A percentile compares a stretch with the other conserved stretches of the same genome.
These are phyloP conservation scores for Fraxinus quadrangulata DNA, from an alignment of 257 asterid species.

Conservation along the genomic window DNA sequence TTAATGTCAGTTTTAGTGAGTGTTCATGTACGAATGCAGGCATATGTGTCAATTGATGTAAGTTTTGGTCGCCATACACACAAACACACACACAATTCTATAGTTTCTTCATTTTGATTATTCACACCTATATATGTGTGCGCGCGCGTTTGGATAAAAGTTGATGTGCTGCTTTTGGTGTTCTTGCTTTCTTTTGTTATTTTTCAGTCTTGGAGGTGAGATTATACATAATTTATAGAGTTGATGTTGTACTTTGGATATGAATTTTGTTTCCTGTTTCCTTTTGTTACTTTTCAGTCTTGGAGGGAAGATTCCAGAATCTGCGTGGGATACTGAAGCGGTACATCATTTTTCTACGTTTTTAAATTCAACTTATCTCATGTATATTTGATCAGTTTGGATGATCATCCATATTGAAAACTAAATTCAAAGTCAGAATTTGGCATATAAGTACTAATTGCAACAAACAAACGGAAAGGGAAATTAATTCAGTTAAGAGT, in stretches of 20 bases:
- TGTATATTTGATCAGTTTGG: neutral
- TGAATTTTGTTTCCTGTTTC: neutral
- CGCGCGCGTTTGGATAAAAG: neutral
- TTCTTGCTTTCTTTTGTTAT: neutral
- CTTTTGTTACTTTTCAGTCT: constrained; percentile 49
- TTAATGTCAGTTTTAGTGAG: neutral
- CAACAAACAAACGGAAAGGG: neutral
- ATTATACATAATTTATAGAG: neutral
- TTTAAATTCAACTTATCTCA: neutral
- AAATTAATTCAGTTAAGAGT: neutral
- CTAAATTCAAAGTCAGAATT: neutral
- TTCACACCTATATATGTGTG: too few species aligned
- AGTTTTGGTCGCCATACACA: neutral
- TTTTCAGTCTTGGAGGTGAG: neutral
- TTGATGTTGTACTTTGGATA: neutral
- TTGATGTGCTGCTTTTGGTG: neutral
- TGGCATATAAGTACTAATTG: neutral
- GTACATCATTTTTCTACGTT: constrained; percentile 33
- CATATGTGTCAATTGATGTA: neutral
- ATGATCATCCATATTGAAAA: neutral
- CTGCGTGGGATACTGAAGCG: constrained; percentile 34
- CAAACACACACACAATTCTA: neutral
- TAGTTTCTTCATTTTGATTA: neutral
- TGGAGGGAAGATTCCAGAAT: constrained; percentile 79
- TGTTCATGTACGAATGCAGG: neutral